Base-by-base conservation (phyloP, 345 rosid species). In the Salix koriyanagi region DNA sequence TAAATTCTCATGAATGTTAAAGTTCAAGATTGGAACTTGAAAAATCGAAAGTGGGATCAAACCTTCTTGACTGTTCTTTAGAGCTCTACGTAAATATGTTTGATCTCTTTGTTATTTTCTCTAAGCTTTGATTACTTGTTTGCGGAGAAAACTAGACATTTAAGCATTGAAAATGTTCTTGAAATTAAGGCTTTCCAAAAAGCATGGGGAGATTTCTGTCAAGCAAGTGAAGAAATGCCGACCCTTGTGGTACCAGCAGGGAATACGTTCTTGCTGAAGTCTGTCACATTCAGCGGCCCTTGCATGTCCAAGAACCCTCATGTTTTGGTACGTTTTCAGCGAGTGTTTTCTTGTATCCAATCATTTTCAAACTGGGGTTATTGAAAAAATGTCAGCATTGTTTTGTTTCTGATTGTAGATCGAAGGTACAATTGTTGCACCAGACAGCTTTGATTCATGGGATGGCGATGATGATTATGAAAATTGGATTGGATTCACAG, bases 131-230 rank as follows among this genome's bases (percentile, higher is more conserved):
- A 41, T 41, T 0, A 41, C 44, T 12, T 41, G 44, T 10, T 9
- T 41, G 44, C 12, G 44, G 44, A 2, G 44, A 41, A 41, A 41
- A 41, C 44, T 41, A 41, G 44, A 41, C 12, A 11, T 41, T 41
- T 41, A 46, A 12, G 50, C 18, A 14, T 46, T 46, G 50, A 46
- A 46, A 46, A 1, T 26, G 34, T 11, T 12, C 32, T 0, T 25
- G 11, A 54, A 36, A 5, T 36, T 36, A 5, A 25, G 44, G 87
- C 80, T 64, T 85, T 82, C 26, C 2, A 19, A 48, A 82, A 64
- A 44, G 85, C 81, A 23, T 82, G 87, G 87, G 68, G 41, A 0
- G 60, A 23, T 15, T 21, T 74, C n/a, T 79, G 83, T 32, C 41
- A 54, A 32, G 73, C 69, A 6, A 26, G 18, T 0, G 41, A 30